Base-by-base conservation (phyloP, 2,329 filamentous ascomycete species). In the Seiridium unicorne region DNA sequence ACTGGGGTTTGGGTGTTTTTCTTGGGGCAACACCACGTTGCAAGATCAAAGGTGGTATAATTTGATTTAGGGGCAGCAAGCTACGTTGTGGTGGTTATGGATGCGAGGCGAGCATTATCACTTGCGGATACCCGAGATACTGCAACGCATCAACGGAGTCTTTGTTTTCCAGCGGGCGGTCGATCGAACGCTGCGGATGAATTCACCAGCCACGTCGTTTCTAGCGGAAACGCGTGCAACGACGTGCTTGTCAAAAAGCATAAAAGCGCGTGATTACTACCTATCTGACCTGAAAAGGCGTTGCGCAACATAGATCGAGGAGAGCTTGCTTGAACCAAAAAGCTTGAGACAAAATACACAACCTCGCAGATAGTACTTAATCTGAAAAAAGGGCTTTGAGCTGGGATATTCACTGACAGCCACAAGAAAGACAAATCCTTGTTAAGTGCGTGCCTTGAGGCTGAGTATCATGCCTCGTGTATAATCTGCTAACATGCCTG, bases 351-450 rank as follows among this genome's bases (percentile, higher is more conserved):
- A 61, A 59, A 59, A 62, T 53, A 70, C 60, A 66, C 61, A 68
- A 68, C 68, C 62, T 67, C 66, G 66, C 69, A 72, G 68, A 70
- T 72, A 72, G 70, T 62, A 70, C 65, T 64, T 70, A 71, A 67
- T 68, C 64, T 65, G 64, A 67, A 66, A 64, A 62, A 64, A 44
- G 56, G 53, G 62, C 63, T 64, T 66, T 63, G 18, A 67, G 65
- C 66, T 66, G 63, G 65, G 57, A 67, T 53, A 11, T 26, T 35
- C 9, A 35, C 38, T 38, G 18, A 32, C 31, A 44, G 9, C 18
- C 13, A 51, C n/a, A 31, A 49, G 32, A 51, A 61, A 59, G 34
- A 36, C 46, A 42, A 42, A 61, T 35, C 32, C 9, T 51, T 57
- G 44, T 38, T 58, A 46, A 51, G 31, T 36, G 53, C 32, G 36